Conservation (phyloP, 345 rosid genomes). For the Lepidium africanum region DNA sequence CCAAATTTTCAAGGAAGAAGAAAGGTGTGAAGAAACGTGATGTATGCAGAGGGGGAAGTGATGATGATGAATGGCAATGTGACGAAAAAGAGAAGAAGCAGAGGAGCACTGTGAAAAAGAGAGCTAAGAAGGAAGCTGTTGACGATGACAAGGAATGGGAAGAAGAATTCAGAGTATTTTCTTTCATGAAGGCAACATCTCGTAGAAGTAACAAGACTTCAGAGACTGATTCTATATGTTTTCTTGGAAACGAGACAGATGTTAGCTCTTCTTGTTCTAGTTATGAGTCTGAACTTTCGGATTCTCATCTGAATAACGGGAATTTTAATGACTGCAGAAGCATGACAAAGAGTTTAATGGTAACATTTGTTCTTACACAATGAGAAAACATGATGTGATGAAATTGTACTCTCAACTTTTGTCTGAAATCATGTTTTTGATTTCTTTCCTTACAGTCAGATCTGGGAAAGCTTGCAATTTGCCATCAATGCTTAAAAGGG, state of each 20-base stretch:
- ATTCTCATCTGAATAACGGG: background rate
- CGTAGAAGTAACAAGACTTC: background rate
- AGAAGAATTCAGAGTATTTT: background rate
- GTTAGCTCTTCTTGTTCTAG: background rate
- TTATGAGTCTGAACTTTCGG: constrained; percentile 13
- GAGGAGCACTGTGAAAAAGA: constrained; percentile 15
- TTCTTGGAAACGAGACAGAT: background rate
- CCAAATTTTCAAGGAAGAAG: constrained; percentile 3
- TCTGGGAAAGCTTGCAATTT: constrained; percentile 31
- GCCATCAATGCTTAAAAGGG: constrained; percentile 73
- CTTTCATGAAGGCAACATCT: constrained; percentile 2
- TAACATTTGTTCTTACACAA: constrained; percentile 7
- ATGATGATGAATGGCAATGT: background rate
- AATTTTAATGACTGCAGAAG: constrained; percentile 1
- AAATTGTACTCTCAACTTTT: background rate
- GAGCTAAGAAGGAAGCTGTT: background rate
- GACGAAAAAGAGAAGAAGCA: constrained; percentile 10
- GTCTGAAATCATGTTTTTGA: background rate
- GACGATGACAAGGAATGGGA: background rate
- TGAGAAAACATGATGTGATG: background rate
- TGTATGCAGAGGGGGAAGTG: background rate
- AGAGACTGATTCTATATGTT: background rate
- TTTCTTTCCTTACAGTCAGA: constrained; percentile 24
- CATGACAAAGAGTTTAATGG: constrained; percentile 25
- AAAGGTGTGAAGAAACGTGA: background rate